These are phyloP conservation scores for Aspergillus puulaauensis DNA, from an alignment of 2,329 filamentous ascomycete species.

Conservation along the genomic window DNA sequence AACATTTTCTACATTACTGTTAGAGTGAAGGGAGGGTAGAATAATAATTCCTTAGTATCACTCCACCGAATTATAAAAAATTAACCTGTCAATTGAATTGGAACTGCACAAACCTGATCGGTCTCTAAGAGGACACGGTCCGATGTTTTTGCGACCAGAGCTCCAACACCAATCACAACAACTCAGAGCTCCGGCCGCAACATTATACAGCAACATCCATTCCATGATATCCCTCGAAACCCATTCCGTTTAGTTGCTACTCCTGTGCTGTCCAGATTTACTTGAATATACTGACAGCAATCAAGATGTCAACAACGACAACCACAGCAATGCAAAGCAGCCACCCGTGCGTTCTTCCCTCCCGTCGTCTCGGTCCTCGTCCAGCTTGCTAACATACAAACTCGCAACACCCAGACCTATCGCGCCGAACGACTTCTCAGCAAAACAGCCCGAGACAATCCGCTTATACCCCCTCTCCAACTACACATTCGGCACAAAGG, in stretches of 20 bases:
- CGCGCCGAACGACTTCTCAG: slow-evolving; percentile 79
- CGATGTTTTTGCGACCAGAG: slow-evolving; percentile 27
- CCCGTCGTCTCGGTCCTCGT: not conserved
- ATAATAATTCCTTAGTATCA: too few relatives aligned
- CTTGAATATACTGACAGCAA: not conserved
- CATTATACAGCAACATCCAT: not conserved
- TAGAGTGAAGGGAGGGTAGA: too few relatives aligned
- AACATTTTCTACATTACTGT: too few relatives aligned
- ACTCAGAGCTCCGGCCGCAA: not conserved
- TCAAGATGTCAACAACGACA: slow-evolving; percentile 80
- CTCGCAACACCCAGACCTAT: slow-evolving; percentile 57
- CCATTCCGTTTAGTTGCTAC: not conserved
- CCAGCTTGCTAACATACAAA: not conserved
- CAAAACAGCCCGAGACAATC: slow-evolving; percentile 84
- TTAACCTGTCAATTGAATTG: too few relatives aligned
- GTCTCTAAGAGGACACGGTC: slow-evolving; percentile 21
- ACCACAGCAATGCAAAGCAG: slow-evolving; percentile 72
- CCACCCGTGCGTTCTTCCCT: slow-evolving; percentile 53
- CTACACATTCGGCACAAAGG: slow-evolving; percentile 98
- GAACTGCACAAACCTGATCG: too few relatives aligned
- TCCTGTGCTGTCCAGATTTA: not conserved
- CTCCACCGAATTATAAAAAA: too few relatives aligned
- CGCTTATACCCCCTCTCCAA: slow-evolving; percentile 93
- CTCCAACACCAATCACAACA: slow-evolving; percentile 4
- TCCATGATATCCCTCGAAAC: not conserved